Conservation (phyloP, 331 rosid species). For the Malus hybrid region DNA sequence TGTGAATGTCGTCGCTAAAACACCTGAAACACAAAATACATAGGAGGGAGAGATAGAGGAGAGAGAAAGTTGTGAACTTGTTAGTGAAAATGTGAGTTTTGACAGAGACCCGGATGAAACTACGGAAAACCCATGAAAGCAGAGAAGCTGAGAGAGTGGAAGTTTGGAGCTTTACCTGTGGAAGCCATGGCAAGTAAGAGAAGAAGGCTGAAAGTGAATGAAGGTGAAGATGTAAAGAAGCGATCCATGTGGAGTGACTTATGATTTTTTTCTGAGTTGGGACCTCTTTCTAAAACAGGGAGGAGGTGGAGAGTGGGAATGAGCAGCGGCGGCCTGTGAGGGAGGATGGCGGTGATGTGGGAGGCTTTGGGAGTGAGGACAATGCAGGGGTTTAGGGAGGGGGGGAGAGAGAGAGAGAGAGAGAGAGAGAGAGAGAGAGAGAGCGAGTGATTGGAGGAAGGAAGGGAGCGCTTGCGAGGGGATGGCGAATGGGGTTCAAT, state of each 20-base stretch:
- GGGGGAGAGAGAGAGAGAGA: too few relatives aligned
- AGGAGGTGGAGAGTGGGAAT: neutral
- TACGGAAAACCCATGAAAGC: neutral
- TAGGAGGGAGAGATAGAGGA: neutral
- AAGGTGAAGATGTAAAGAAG: neutral
- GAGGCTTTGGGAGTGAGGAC: neutral
- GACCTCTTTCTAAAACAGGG: too few relatives aligned
- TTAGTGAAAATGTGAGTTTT: neutral
- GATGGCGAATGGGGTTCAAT: neutral
- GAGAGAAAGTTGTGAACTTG: neutral
- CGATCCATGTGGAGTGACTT: slow-evolving; percentile 24
- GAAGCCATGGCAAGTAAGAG: slow-evolving; percentile 38
- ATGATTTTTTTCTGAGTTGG: neutral
- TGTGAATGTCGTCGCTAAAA: slow-evolving; percentile 51
- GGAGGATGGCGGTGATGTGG: neutral
- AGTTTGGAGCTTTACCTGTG: slow-evolving; percentile 26
- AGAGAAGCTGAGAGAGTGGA: neutral
- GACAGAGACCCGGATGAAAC: neutral
- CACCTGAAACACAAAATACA: slow-evolving; percentile 23
- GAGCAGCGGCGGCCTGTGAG: too few relatives aligned
- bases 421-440: too few relatives aligned
- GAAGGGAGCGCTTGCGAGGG: neutral
- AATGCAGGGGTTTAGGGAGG: neutral
- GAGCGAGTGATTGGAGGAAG: too few relatives aligned
- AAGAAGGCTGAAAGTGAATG: slow-evolving; percentile 13